Conservation (phyloP, 2,329 filamentous ascomycete species). For the Xylaria sp. region DNA sequence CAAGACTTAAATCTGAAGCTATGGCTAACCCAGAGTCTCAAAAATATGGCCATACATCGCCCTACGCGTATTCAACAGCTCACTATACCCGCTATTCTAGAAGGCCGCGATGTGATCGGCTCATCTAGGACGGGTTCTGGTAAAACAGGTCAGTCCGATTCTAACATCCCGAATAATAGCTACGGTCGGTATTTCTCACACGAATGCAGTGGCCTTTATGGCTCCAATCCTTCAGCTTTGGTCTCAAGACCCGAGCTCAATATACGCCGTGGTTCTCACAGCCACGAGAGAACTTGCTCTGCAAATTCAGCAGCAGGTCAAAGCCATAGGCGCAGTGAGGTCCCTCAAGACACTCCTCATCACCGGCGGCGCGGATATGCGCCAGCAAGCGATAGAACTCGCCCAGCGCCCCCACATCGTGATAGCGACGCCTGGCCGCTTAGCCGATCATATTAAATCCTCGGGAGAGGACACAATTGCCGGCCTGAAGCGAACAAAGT, state of each 20-base stretch:
- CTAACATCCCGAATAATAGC: not conserved
- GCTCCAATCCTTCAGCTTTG: constrained; percentile 94
- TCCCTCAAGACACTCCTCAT: constrained; percentile 89
- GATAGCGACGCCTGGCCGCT: constrained; percentile 90
- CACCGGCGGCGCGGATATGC: constrained; percentile 93
- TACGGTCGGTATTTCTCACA: constrained; percentile 18
- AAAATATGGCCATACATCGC: constrained; percentile 80
- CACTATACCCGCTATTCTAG: constrained; percentile 92
- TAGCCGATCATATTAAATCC: constrained; percentile 92
- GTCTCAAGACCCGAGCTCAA: constrained; percentile 90
- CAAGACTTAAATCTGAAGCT: constrained; percentile 77
- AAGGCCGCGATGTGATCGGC: constrained; percentile 83
- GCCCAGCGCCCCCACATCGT: constrained; percentile 87
- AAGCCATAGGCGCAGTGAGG: constrained; percentile 88
- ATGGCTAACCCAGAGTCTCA: constrained; percentile 88
- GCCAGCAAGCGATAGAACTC: constrained; percentile 85
- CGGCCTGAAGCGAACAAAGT: constrained; percentile 80
- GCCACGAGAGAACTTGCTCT: constrained; percentile 92
- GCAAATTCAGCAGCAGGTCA: constrained; percentile 96
- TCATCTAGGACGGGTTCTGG: constrained; percentile 95
- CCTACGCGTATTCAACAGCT: constrained; percentile 94
- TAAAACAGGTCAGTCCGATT: constrained; percentile 70
- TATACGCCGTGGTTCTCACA: constrained; percentile 90
- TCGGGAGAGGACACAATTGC: constrained; percentile 92
- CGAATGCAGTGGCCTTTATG: constrained; percentile 78